A percentile compares a stretch with the other conserved stretches of the same genome.
Evolutionary conservation across 2,329 filamentous ascomycete genomes (phyloP).

Genomic region (Aspergillus fumigatus): DNA sequence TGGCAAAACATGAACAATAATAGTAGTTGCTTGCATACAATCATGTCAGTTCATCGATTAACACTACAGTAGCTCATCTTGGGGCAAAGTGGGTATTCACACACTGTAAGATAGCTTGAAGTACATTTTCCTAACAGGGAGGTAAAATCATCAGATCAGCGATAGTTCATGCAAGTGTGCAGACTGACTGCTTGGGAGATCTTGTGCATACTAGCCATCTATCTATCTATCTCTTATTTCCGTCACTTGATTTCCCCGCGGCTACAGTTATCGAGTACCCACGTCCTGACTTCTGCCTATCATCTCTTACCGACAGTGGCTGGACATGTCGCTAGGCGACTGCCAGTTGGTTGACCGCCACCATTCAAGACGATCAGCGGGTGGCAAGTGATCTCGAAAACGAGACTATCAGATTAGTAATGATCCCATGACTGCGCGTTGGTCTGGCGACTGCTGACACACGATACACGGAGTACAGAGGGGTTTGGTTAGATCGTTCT

Average conservation of each 20-base stretch:
- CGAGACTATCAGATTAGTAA: neutral
- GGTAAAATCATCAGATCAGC: neutral
- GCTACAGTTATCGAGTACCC: neutral
- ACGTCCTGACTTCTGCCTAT: neutral
- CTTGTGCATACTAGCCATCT: neutral
- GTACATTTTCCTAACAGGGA: neutral
- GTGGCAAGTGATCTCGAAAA: neutral
- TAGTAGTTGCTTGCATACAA: neutral
- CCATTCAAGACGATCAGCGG: slow-evolving; percentile 4
- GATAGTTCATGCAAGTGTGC: neutral
- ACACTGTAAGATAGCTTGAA: neutral
- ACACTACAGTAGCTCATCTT: neutral
- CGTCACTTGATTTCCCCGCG: neutral
- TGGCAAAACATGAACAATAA: neutral
- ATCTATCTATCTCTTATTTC: neutral
- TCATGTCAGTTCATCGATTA: neutral
- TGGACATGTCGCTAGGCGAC: slow-evolving; percentile 12
- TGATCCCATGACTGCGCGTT: neutral
- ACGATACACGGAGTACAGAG: neutral
- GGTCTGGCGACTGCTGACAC: neutral
- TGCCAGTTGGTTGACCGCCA: slow-evolving; percentile 13
- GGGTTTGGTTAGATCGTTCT: neutral
- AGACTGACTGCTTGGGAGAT: neutral
- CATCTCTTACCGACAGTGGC: slow-evolving; percentile 10
- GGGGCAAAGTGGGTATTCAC: neutral